phyloP scores from a whole-genome alignment of 441 rosid genomes.

The Erysimum cheiri region DNA sequence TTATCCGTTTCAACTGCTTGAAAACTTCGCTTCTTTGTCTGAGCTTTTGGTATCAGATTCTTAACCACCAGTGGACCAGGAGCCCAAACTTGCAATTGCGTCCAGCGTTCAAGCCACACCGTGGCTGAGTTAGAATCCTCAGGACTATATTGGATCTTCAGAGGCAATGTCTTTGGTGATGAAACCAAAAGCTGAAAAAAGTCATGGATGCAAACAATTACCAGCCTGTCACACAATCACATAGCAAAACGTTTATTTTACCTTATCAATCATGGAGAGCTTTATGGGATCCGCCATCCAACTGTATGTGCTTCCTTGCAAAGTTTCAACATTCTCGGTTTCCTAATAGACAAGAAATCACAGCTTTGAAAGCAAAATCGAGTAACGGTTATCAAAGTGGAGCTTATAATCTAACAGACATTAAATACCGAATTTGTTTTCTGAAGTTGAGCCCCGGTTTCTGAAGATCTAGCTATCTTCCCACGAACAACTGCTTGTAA shows the following conservation, averaged over 20 bases:
- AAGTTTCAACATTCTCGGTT: constrained; percentile 43
- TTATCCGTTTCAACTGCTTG: constrained; percentile 49
- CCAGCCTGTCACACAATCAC: not conserved
- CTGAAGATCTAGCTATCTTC: constrained; percentile 56
- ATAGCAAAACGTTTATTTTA: constrained; percentile 38
- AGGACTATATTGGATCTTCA: constrained; percentile 54
- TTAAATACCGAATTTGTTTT: constrained; percentile 42
- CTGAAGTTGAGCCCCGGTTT: constrained; percentile 48
- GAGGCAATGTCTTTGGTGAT: constrained; percentile 52
- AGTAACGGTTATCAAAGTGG: not conserved
- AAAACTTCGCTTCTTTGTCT: constrained; percentile 48
- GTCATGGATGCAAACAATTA: constrained; percentile 25
- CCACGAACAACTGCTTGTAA: constrained; percentile 66
- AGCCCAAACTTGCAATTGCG: constrained; percentile 64
- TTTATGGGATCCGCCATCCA: constrained; percentile 53
- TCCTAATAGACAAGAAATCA: constrained; percentile 46
- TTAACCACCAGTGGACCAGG: constrained; percentile 51
- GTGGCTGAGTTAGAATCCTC: constrained; percentile 67
- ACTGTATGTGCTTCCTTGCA: constrained; percentile 42
- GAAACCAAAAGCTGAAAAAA: constrained; percentile 67
- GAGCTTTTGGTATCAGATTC: constrained; percentile 44
- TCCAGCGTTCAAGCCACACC: constrained; percentile 88
- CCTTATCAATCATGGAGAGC: constrained; percentile 66
- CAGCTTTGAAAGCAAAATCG: constrained; percentile 5
- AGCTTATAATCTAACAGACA: constrained; percentile 16